A percentile compares a stretch with the other conserved stretches of the same genome.
These are phyloP conservation scores for Chondrostereum purpureum DNA, from an alignment of 1,284 basidiomycete genomes.

Conservation along the genomic window DNA sequence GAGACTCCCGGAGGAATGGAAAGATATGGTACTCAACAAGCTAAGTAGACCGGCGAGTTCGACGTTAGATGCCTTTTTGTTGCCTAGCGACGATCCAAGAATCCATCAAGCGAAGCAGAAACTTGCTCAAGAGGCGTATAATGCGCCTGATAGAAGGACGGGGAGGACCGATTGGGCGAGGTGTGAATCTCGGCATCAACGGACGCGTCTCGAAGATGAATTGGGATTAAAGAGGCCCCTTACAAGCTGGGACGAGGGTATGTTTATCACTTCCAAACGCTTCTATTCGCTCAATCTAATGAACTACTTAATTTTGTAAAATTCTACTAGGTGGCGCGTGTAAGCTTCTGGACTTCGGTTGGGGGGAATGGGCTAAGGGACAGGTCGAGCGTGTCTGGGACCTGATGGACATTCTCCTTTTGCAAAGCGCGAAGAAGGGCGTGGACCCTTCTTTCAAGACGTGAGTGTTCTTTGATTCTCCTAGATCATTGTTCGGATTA, in stretches of 20 bases:
- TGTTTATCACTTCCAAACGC: conserved; percentile 12
- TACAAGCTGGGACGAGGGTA: conserved; percentile 91
- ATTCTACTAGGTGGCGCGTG: conserved; percentile 73
- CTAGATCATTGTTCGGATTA: conserved; percentile 5
- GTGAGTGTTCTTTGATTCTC: conserved; percentile 33
- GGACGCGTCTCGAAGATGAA: conserved; percentile 78
- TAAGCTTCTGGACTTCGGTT: conserved; percentile 85
- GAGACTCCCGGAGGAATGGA: conserved; percentile 68
- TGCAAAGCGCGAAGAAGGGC: conserved; percentile 77
- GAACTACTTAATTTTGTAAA: conserved; percentile 7
- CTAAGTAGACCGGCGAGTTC: conserved; percentile 83
- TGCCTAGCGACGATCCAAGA: conserved; percentile 84
- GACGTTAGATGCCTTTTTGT: conserved; percentile 86
- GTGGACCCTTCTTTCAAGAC: conserved; percentile 85
- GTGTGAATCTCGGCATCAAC: conserved; percentile 88
- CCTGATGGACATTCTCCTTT: conserved; percentile 84
- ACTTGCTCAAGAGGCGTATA: conserved; percentile 62
- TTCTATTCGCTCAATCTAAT: conserved; percentile 2
- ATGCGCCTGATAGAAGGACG: conserved; percentile 52
- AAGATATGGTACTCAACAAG: conserved; percentile 49
- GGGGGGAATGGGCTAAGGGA: conserved; percentile 88
- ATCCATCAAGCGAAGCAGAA: conserved; percentile 86
- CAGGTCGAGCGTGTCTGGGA: conserved; percentile 96
- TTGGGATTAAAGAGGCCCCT: conserved; percentile 82
- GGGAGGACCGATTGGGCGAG: conserved; percentile 87